A percentile compares a stretch with the other conserved stretches of the same genome.
phyloP scores from a whole-genome alignment of 768 basidiomycete species.

The Boletus fagicola region DNA sequence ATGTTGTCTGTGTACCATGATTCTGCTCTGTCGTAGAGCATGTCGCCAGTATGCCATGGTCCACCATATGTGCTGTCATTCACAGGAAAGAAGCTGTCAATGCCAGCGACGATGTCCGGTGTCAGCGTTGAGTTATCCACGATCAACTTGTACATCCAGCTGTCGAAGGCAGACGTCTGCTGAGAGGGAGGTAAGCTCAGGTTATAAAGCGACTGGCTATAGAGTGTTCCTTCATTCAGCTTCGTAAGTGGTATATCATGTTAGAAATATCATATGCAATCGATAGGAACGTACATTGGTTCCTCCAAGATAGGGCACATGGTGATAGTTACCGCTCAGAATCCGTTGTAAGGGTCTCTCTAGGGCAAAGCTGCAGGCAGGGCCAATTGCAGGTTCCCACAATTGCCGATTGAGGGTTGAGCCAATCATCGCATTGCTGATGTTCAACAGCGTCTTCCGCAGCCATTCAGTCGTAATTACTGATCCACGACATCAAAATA shows the following conservation, averaged over 20 bases:
- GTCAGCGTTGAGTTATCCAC: slow-evolving; percentile 43
- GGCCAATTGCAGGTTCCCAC: slow-evolving; percentile 57
- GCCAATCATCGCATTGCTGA: slow-evolving; percentile 45
- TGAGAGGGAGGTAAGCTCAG: slow-evolving; percentile 38
- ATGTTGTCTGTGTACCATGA: slow-evolving; percentile 60
- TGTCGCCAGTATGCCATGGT: slow-evolving; percentile 57
- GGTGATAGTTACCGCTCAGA: slow-evolving; percentile 48
- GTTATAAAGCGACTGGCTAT: slow-evolving; percentile 29
- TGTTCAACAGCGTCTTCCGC: slow-evolving; percentile 47
- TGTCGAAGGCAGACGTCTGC: slow-evolving; percentile 44
- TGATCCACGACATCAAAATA: not conserved
- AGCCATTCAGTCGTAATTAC: not conserved
- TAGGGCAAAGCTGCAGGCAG: slow-evolving; percentile 46
- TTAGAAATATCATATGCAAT: not conserved
- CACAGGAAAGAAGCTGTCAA: slow-evolving; percentile 44
- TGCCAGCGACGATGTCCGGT: slow-evolving; percentile 36
- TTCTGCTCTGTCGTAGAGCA: slow-evolving; percentile 53
- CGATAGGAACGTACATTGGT: slow-evolving; percentile 42
- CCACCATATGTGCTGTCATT: slow-evolving; percentile 48
- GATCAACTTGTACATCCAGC: slow-evolving; percentile 48
- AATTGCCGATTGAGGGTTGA: slow-evolving; percentile 49
- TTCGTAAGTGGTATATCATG: not conserved
- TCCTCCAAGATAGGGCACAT: slow-evolving; percentile 52
- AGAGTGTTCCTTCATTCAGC: slow-evolving; percentile 17
- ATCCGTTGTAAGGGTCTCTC: slow-evolving; percentile 46